Base-by-base conservation (phyloP, 306 rosid species). In the Rosa persica region DNA sequence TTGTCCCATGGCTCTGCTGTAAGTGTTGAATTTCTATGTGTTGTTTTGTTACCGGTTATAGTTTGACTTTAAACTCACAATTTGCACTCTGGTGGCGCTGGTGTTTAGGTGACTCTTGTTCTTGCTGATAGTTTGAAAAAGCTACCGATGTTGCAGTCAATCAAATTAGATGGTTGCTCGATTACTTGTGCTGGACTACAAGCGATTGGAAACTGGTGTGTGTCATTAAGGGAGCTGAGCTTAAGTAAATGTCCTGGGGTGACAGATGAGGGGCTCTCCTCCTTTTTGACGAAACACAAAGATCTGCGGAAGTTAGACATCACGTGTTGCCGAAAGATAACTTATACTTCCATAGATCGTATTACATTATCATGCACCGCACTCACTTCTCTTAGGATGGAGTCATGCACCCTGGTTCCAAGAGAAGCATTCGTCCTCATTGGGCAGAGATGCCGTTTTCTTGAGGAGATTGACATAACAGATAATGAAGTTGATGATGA, bases 401-500 rank as follows among this genome's bases (percentile, higher is more conserved):
- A 95, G 71, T 95, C 97, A 20, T 95, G 99, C 58, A 83, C 87
- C 44, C 87, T 86, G 70, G 97, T 95, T 83, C 83, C 93, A 68
- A 79, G 83, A 64, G 90, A 93, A 82, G 96, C 91, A 66, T 93
- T 93, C 82, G 66, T 84, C 75, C 70, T 91, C 82, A 87, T 95
- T 58, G 98, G 98, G 58, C 87, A 82, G 79, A 81, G 80, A 81
- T 93, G 99, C 39, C 85, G 61, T 73, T 77, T 57, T 68, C 94
- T 95, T 16, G 88, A 90, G 87, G 98, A 90, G 88, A 93, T 95
- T 76, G 99, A 95, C 78, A 78, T 95, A 46, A 95, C 98, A 16
- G 99, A 95, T 61, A 93, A 95, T 71, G 99, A 95, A 87, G 78
- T 93, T 27, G 98, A 90, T 19, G 92, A 93, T 79, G 93, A 93